Conservation (phyloP, 1,284 basidiomycete species). For the Rhodofomes roseus region DNA sequence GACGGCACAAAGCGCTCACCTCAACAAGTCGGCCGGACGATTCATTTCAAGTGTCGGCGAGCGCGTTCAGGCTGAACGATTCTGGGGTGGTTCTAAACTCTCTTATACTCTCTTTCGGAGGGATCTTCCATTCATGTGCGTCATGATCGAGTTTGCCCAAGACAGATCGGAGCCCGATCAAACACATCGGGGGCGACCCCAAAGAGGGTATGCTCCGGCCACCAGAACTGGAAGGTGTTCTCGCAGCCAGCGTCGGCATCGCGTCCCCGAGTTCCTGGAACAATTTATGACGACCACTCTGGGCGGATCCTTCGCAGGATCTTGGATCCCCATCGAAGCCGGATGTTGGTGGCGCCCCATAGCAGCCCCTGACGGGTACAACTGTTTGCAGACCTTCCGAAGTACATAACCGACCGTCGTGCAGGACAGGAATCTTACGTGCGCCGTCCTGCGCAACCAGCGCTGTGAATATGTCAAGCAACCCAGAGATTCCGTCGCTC, state of each 20-base stretch:
- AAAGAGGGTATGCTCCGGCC: background rate
- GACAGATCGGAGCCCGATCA: background rate
- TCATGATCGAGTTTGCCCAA: background rate
- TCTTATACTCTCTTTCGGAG: background rate
- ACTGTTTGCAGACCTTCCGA: background rate
- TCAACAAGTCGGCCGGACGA: too few relatives aligned
- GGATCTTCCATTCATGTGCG: background rate
- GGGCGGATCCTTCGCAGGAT: background rate
- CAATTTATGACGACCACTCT: background rate
- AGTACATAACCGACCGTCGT: background rate
- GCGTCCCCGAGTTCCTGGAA: background rate
- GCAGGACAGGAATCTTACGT: background rate
- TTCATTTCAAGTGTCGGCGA: background rate
- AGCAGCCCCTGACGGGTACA: background rate
- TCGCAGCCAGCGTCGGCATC: background rate
- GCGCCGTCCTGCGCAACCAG: background rate
- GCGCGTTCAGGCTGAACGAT: background rate
- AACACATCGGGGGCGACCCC: background rate
- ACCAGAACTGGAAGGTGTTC: background rate
- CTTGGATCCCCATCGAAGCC: background rate
- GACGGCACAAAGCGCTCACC: background rate
- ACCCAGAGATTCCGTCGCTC: background rate
- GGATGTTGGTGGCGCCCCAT: background rate
- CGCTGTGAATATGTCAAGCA: background rate
- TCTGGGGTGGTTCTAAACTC: background rate